Evolutionary conservation across 768 basidiomycete species (phyloP), one percentile per base, ranked within the genome.

Genomic region (Mycena amicta): DNA sequence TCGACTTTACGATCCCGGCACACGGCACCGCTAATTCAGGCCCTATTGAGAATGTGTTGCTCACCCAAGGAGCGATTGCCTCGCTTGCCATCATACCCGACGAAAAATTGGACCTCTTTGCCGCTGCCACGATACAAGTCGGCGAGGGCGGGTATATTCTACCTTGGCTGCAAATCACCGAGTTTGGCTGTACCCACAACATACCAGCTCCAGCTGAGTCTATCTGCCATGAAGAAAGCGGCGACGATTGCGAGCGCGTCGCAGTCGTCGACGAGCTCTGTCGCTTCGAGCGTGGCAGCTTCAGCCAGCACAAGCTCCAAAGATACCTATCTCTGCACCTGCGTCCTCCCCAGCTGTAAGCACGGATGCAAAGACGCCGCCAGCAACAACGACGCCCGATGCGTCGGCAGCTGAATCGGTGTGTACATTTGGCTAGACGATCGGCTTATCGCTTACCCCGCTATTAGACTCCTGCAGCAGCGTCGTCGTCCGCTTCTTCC

Each of bases 21-120:
- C 80, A 82, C 16, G 71, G 81, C 57, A 84, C 83, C 0, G 85
- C 82, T 50, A 86, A 85, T 67, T 87, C 85, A 40, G 89, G 88
- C 4, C 67, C 68, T 4, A 79, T 90, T 56, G 66, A 68, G 2
- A 78, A 88, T 46, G 88, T 90, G 13, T 58, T 83, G 25, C 75
- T 90, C 33, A 79, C 81, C 0, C 73, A 87, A 67, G 88, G 88
- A 11, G 83, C 81, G 0, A n/a, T 81, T 20, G 74, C 67, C 2
- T 83, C 87, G 3, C 75, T 90, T 3, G 75, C 60, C 4, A 87
- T 90, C 58, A 80, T 89, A 41, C 80, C 85, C 0, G 68, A 80
- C 16, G 80, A 76, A 11, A 66, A 72, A 31, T 72, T 89, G 54
- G 88, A 90, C 59, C 71, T 89, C 22, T 71, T 72, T 30, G 73